Evolutionary conservation across 108 stramenopile genomes (phyloP).

Genomic region (Aurantiochytrium sp.): DNA sequence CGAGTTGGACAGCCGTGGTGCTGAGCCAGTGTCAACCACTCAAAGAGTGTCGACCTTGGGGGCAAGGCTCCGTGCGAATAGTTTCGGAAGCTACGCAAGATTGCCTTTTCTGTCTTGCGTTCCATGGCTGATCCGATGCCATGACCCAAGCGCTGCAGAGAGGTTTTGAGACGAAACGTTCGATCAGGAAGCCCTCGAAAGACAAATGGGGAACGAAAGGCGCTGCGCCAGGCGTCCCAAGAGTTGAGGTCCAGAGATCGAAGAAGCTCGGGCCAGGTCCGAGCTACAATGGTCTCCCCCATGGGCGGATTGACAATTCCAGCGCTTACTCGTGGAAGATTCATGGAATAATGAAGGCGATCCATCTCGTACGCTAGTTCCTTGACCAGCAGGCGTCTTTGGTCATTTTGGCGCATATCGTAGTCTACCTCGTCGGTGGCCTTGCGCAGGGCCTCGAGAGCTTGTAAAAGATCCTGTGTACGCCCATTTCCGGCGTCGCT

Average conservation of each 20-base stretch:
- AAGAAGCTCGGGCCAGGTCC: not conserved
- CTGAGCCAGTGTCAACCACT: not conserved
- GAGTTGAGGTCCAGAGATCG: not conserved
- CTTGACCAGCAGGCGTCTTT: not conserved
- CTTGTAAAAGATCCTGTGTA: not conserved
- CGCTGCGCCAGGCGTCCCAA: not conserved
- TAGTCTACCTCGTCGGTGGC: not conserved
- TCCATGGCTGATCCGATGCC: not conserved
- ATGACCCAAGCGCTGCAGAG: not conserved
- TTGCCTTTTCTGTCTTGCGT: not conserved
- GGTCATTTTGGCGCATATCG: not conserved
- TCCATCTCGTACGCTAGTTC: not conserved
- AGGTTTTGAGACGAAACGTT: not conserved
- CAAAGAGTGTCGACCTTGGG: not conserved
- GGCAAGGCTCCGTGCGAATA: not conserved
- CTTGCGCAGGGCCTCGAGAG: not conserved
- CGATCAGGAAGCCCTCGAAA: not conserved
- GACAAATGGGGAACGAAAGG: not conserved
- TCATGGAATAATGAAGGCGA: not conserved
- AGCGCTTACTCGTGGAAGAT: not conserved
- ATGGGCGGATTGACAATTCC: not conserved
- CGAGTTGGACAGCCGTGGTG: slow-evolving; percentile 1
- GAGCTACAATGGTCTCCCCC: not conserved
- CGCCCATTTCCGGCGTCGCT: not conserved
- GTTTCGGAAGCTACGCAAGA: not conserved